phyloP scores from a whole-genome alignment of 768 basidiomycete genomes.

The Pleurotus platypus region DNA sequence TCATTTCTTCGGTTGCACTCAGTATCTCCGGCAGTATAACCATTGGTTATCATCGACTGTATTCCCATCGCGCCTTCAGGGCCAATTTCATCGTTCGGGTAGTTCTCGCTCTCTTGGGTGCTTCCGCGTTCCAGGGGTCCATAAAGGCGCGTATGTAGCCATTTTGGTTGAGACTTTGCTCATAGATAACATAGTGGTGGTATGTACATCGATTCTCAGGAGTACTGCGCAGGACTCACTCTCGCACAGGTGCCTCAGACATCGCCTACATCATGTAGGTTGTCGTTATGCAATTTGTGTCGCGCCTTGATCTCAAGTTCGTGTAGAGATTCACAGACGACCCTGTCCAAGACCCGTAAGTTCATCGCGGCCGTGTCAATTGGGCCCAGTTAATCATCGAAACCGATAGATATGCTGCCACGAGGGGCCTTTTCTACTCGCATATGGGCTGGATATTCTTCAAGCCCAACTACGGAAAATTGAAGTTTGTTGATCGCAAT shows the following conservation, averaged over 20 bases:
- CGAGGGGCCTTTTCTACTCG: slow-evolving; percentile 67
- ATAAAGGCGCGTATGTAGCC: slow-evolving; percentile 50
- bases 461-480: slow-evolving; percentile 62
- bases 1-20: background rate
- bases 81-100: slow-evolving; percentile 54
- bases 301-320: background rate
- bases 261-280: slow-evolving; percentile 72
- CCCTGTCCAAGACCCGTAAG: slow-evolving; percentile 63
- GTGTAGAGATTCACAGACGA: slow-evolving; percentile 67
- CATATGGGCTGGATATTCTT: slow-evolving; percentile 88
- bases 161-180: background rate
- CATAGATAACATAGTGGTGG: slow-evolving; percentile 41
- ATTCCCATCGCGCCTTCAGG: slow-evolving; percentile 69
- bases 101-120: slow-evolving; percentile 61
- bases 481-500: slow-evolving; percentile 60
- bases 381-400: too few relatives aligned
- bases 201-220: slow-evolving; percentile 21
- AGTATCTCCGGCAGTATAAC: slow-evolving; percentile 48
- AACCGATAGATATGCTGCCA: slow-evolving; percentile 79
- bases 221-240: background rate
- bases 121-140: slow-evolving; percentile 75
- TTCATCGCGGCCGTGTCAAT: background rate
- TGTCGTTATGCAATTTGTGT: background rate
- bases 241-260: slow-evolving; percentile 56
- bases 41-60: slow-evolving; percentile 76